A percentile compares a stretch with the other conserved stretches of the same genome.
Conservation (phyloP, 2,329 filamentous ascomycete genomes). For the Colletotrichum sidae region DNA sequence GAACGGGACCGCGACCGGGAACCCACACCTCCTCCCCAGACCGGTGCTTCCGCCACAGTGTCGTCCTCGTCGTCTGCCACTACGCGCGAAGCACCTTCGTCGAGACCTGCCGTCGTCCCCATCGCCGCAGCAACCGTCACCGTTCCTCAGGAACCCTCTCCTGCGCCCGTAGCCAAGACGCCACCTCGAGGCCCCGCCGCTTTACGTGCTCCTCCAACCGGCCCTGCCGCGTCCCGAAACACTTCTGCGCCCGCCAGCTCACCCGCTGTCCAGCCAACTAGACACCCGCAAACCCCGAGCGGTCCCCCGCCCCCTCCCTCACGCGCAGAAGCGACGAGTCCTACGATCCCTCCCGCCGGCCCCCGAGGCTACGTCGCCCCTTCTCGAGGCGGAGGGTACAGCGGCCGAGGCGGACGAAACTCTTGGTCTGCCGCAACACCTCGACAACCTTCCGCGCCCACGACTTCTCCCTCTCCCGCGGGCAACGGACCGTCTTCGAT, state of each 20-base stretch:
- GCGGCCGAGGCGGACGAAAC: constrained; percentile 58
- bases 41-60: constrained; percentile 37
- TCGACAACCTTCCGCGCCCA: constrained; percentile 46
- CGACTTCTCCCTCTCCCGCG: constrained; percentile 53
- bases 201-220: constrained; percentile 62
- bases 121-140: constrained; percentile 32
- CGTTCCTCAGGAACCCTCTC: constrained; percentile 44
- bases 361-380: constrained; percentile 65
- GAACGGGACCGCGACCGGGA: constrained; percentile 36
- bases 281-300: constrained; percentile 49
- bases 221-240: constrained; percentile 52
- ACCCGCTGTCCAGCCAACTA: constrained; percentile 48
- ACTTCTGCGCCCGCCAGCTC: constrained; percentile 51
- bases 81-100: constrained; percentile 42
- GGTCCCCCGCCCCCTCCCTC: constrained; percentile 42
- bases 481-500: constrained; percentile 52
- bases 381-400: constrained; percentile 55
- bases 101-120: constrained; percentile 34
- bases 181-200: constrained; percentile 68
- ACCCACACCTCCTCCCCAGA: constrained; percentile 30
- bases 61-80: constrained; percentile 38
- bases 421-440: constrained; percentile 51
- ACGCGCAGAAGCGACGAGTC: constrained; percentile 56
- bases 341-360: constrained; percentile 63
- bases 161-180: constrained; percentile 50